Conservation (phyloP, 2,329 filamentous ascomycete genomes). For the Colletotrichum kahawae region DNA sequence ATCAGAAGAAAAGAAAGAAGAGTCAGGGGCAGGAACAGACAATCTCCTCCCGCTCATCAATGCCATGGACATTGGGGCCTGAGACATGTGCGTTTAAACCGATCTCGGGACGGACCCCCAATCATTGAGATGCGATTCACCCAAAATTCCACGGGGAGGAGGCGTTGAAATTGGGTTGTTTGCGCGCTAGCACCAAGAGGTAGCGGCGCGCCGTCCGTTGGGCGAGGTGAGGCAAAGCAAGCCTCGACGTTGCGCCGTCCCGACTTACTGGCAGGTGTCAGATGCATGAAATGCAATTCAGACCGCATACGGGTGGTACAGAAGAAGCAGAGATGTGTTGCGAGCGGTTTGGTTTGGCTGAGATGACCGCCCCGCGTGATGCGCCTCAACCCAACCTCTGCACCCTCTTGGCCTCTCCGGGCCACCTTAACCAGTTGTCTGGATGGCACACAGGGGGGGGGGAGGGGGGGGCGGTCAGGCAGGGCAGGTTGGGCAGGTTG, state of each 20-base stretch:
- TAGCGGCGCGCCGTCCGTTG: background rate
- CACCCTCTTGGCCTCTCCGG: background rate
- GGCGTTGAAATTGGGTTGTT: background rate
- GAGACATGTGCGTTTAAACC: background rate
- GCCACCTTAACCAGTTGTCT: background rate
- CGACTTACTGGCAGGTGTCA: constrained; percentile 12
- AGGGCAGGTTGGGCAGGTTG: background rate
- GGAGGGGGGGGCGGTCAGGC: background rate
- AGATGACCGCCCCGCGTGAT: background rate
- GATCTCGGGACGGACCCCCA: background rate
- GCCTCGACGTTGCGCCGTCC: background rate
- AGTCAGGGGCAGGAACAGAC: background rate
- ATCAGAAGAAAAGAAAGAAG: background rate
- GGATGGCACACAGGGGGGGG: background rate
- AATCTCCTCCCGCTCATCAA: background rate
- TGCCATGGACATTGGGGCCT: background rate
- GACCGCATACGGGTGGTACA: background rate
- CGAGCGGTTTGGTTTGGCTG: background rate
- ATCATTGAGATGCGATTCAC: background rate
- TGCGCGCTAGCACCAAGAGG: background rate
- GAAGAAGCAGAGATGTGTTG: background rate
- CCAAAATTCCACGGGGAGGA: background rate
- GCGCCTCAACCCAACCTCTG: background rate
- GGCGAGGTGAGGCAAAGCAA: background rate
- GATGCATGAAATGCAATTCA: background rate